phyloP scores from a whole-genome alignment of 805 yeast genomes.

The Starmerella roubikii region DNA sequence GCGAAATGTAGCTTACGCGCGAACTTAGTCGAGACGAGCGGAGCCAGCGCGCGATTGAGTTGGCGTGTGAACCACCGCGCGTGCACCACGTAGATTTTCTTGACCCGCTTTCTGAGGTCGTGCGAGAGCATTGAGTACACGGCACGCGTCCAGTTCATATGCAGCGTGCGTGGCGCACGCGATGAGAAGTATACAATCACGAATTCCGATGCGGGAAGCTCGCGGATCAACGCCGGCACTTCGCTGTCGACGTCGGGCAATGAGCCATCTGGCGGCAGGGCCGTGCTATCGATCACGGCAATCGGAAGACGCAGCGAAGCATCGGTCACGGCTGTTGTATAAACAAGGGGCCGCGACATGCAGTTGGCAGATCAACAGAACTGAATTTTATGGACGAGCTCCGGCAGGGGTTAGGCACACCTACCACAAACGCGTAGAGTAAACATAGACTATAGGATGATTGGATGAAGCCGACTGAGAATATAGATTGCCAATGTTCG shows the following conservation, averaged over 20 bases:
- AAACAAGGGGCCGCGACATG: conserved; percentile 12
- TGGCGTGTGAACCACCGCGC: conserved; percentile 83
- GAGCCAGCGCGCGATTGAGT: conserved; percentile 38
- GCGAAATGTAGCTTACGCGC: conserved; percentile 34
- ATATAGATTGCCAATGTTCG: no score
- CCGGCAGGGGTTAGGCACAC: neutral
- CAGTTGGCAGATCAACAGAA: neutral
- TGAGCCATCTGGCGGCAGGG: conserved; percentile 34
- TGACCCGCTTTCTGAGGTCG: conserved; percentile 38
- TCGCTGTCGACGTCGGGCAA: conserved; percentile 35
- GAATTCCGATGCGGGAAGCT: conserved; percentile 47
- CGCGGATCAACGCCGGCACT: conserved; percentile 40
- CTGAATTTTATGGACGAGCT: neutral
- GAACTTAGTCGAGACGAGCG: conserved; percentile 40
- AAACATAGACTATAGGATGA: neutral
- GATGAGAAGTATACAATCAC: conserved; percentile 67
- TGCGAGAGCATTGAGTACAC: conserved; percentile 47
- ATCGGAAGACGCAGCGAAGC: conserved; percentile 57
- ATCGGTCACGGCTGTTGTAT: conserved; percentile 30
- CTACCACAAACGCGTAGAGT: neutral
- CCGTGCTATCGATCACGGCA: conserved; percentile 72
- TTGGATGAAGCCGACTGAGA: no score
- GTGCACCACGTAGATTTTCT: conserved; percentile 65
- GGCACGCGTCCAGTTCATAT: conserved; percentile 61
- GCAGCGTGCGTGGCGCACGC: conserved; percentile 46